Evolutionary conservation across 1,139 yeast genomes (phyloP).

Genomic region (Yamadazyma atmosphaerica): DNA sequence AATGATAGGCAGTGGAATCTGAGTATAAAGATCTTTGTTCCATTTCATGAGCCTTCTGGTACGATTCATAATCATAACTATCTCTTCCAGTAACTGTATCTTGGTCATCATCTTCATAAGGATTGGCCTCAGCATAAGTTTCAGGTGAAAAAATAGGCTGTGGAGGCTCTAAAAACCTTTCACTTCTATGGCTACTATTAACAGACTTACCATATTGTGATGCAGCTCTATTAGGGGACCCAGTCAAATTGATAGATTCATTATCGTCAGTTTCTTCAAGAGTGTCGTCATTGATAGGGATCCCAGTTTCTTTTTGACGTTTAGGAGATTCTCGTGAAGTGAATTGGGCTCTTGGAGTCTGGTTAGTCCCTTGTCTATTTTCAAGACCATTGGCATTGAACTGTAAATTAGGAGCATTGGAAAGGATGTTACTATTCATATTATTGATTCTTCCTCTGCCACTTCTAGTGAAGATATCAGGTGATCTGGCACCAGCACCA

Average conservation of each 20-base stretch:
- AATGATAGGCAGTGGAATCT: conserved; percentile 40
- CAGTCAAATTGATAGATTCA: conserved; percentile 20
- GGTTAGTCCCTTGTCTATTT: conserved; percentile 4
- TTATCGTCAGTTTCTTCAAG: conserved; percentile 34
- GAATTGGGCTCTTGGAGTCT: conserved; percentile 54
- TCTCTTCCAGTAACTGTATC: conserved; percentile 18
- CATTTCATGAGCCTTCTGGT: conserved; percentile 37
- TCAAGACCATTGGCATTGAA: conserved; percentile 7
- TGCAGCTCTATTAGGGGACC: conserved; percentile 34
- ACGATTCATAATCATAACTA: conserved; percentile 36
- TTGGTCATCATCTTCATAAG: conserved; percentile 36
- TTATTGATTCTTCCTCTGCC: conserved; percentile 26
- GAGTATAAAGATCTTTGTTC: conserved; percentile 40
- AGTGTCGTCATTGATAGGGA: conserved; percentile 43
- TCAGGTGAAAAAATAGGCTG: conserved; percentile 65
- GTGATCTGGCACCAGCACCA: conserved; percentile 29
- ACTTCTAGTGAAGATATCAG: conserved; percentile 49
- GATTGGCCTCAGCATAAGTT: conserved; percentile 62
- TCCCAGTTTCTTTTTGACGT: conserved; percentile 50
- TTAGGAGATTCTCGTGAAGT: conserved; percentile 68
- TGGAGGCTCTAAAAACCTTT: conserved; percentile 59
- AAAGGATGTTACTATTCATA: conserved; percentile 15
- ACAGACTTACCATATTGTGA: conserved; percentile 26
- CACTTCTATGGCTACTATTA: conserved; percentile 43
- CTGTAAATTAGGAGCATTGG: conserved; percentile 21